Conservation (phyloP, 2,329 filamentous ascomycete species). For the Dothiorella sarmentorum region DNA sequence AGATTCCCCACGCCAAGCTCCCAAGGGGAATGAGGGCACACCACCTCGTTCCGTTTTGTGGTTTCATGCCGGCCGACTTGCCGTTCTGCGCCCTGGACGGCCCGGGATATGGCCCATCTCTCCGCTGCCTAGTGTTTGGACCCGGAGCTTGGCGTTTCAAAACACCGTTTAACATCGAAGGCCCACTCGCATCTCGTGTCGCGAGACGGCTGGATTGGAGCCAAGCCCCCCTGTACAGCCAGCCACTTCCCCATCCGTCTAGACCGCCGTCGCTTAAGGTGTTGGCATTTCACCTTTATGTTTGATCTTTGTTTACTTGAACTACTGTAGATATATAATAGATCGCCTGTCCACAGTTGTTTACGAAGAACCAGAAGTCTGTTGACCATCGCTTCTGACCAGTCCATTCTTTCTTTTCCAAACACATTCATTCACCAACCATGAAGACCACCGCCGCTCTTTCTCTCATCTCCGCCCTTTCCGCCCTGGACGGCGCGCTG, state of each 20-base stretch:
- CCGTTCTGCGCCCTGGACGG: no score
- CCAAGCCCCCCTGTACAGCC: conserved; percentile 4
- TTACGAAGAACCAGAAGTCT: background rate
- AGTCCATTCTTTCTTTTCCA: background rate
- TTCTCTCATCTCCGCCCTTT: conserved; percentile 22
- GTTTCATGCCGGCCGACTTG: background rate
- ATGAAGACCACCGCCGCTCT: conserved; percentile 26
- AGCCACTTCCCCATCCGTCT: background rate
- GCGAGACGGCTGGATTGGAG: background rate
- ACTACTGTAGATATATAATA: background rate
- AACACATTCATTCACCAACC: background rate
- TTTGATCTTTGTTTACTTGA: background rate
- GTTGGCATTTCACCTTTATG: background rate
- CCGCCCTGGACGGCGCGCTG: conserved; percentile 22
- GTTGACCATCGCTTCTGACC: conserved; percentile 3
- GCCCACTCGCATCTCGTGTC: background rate
- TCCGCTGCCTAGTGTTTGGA: background rate
- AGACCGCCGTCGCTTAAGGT: background rate
- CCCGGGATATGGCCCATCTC: no score
- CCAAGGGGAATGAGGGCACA: background rate
- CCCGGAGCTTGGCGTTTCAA: conserved; percentile 3
- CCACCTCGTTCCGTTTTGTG: background rate
- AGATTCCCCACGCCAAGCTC: conserved; percentile 1
- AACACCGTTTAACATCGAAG: background rate
- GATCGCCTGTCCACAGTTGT: background rate